Percentiles rank a stretch among this genome's conserved stretches.
Evolutionary conservation across 73 alveolate genomes (phyloP).

Genomic region (Paramecium caudatum): DNA sequence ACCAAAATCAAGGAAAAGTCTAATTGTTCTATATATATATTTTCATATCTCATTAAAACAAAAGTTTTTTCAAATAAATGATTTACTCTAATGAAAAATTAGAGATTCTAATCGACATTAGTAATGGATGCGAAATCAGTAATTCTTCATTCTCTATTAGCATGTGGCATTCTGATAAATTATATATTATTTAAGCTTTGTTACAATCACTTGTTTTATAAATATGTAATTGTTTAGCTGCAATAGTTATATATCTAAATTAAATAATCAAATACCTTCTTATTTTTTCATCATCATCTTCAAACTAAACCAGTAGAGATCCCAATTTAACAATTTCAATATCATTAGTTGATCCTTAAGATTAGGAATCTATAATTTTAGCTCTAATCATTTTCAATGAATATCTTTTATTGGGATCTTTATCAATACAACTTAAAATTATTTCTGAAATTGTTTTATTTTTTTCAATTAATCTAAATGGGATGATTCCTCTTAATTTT

Average conservation of each 20-base stretch:
- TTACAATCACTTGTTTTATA: background rate
- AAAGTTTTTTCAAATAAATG: too few species aligned
- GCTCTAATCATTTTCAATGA: background rate
- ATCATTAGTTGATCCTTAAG: too few species aligned
- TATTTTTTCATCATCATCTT: conserved; percentile 12
- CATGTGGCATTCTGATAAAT: background rate
- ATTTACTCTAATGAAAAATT: too few species aligned
- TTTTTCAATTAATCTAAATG: background rate
- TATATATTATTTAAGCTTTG: conserved; percentile 17
- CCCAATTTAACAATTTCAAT: background rate
- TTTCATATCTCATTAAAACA: too few species aligned
- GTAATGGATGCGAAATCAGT: too few species aligned
- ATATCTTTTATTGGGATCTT: conserved; percentile 24
- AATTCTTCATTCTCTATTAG: too few species aligned
- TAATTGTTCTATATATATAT: too few species aligned
- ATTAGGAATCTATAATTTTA: background rate
- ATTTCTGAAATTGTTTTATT: background rate
- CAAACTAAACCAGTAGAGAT: background rate
- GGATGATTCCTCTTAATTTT: background rate
- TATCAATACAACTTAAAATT: background rate
- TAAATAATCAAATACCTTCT: background rate
- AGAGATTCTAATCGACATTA: too few species aligned
- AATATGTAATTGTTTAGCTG: background rate
- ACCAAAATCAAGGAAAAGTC: too few species aligned
- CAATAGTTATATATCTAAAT: background rate